Evolutionary conservation across 352 stramenopile species (phyloP).

Genomic region (Pythium apleroticum): DNA sequence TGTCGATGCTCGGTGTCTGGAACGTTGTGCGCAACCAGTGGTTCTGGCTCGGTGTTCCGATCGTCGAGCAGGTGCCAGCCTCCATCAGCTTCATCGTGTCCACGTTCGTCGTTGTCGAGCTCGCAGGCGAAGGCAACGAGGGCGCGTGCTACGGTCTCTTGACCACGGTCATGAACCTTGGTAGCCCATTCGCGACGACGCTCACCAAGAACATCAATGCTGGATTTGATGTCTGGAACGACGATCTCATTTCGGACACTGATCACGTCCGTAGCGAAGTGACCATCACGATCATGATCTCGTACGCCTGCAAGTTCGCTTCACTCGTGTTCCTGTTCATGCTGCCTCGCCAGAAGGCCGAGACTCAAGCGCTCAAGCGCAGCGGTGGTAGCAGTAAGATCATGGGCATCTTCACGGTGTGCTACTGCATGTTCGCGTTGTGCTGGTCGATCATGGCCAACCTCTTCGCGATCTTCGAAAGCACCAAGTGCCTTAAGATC

Average conservation of each 20-base stretch:
- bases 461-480: constrained; percentile 21
- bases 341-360: constrained; percentile 26
- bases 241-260: constrained; percentile 26
- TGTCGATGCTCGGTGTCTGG: constrained; percentile 28
- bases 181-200: constrained; percentile 24
- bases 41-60: constrained; percentile 27
- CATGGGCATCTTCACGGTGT: constrained; percentile 20
- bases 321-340: constrained; percentile 17
- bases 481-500: constrained; percentile 28
- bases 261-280: constrained; percentile 25
- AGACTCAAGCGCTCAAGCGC: constrained; percentile 8
- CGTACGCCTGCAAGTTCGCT: constrained; percentile 12
- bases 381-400: constrained; percentile 15
- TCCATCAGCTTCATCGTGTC: constrained; percentile 25
- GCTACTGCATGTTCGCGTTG: constrained; percentile 20
- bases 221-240: constrained; percentile 25
- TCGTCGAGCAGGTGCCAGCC: constrained; percentile 21
- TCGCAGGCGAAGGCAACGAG: constrained; percentile 34
- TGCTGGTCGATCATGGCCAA: constrained; percentile 20
- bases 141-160: constrained; percentile 30
- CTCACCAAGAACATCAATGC: constrained; percentile 29
- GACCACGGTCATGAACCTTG: constrained; percentile 33
- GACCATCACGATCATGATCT: constrained; percentile 29
- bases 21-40: constrained; percentile 26
- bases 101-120: constrained; percentile 28